Evolutionary conservation across 2,329 filamentous ascomycete species (phyloP), one percentile per base, ranked within the genome.

Genomic region (Coleophoma crateriformis): DNA sequence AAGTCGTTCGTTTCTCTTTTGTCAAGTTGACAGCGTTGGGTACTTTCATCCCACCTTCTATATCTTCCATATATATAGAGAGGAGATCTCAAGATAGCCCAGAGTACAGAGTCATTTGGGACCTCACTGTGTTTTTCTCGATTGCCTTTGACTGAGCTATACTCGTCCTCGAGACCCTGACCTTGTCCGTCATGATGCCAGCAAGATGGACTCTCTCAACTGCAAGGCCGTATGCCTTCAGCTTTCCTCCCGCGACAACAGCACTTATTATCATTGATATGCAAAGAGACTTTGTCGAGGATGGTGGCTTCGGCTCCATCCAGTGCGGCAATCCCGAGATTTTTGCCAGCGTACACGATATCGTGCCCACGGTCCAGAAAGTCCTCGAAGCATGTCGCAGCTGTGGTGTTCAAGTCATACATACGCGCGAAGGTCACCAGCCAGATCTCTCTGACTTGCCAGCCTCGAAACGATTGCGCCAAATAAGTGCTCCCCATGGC

Each of bases 401-500:
- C 0, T 57, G 68, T 17, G 66, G 67, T 1, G 68, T 72, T 20
- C 67, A 70, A 22, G 60, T 78, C n/a, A 68, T 73, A 35, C 73
- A 78, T 59, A 78, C 76, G 7, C 67, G 76, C 17, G 74, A 78
- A 63, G 76, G 72, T n/a, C 75, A 79, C 54, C 72, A 73, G 22
- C 63, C 76, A 1, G 74, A 81, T 57, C 67, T 82, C 2, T 76
- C 76, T 0, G 80, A 79, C 17, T 68, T 82, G 0, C 74, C 76
- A 1, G 66, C 68, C n/a, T 79, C 76, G 19, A 68, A 71, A 20
- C 77, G 80, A 46, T 75, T 79, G 51, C 61, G 71, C 12, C 71
- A 71, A 3, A 50, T 71, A 5, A 71, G 67, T 33, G 68, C 73
- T 5, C 77, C 75, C 0, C 49, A 59, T 52, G 63, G 64, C 6